Conservation (phyloP, 306 rosid genomes). For the Vicia faba region DNA sequence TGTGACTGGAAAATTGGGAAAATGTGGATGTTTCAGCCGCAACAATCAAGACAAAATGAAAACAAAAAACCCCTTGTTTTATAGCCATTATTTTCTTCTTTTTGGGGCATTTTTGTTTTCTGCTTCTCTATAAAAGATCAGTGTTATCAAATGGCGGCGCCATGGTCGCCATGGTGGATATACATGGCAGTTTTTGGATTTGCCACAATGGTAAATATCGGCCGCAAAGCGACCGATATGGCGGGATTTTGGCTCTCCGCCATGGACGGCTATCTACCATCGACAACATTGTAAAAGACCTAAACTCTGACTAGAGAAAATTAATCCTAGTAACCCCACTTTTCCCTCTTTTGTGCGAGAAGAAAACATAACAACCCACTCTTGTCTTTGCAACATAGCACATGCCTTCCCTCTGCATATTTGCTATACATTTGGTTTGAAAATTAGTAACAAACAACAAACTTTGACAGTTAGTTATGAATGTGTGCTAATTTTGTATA, state of each 20-base stretch:
- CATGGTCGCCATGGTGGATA: too few species aligned
- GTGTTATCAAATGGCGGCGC: too few species aligned
- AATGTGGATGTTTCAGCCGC: background rate
- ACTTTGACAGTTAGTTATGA: background rate
- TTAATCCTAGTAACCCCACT: background rate
- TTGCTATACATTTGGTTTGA: background rate
- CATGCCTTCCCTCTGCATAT: slow-evolving; percentile 1
- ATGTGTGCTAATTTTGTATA: background rate
- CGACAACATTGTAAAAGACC: too few species aligned
- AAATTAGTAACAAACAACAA: background rate
- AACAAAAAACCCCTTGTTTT: background rate
- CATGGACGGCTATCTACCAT: too few species aligned
- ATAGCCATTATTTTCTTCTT: background rate
- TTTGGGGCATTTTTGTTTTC: background rate
- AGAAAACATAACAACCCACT: background rate
- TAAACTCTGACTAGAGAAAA: background rate
- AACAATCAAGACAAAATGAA: background rate
- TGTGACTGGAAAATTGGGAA: background rate
- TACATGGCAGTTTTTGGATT: too few species aligned
- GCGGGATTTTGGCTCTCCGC: too few species aligned
- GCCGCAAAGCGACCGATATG: too few species aligned
- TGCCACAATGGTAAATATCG: too few species aligned
- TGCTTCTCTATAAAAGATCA: background rate
- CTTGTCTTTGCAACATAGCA: background rate
- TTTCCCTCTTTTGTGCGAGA: background rate